phyloP scores from a whole-genome alignment of 129 eudicot species.

The Erigeron canadensis region DNA sequence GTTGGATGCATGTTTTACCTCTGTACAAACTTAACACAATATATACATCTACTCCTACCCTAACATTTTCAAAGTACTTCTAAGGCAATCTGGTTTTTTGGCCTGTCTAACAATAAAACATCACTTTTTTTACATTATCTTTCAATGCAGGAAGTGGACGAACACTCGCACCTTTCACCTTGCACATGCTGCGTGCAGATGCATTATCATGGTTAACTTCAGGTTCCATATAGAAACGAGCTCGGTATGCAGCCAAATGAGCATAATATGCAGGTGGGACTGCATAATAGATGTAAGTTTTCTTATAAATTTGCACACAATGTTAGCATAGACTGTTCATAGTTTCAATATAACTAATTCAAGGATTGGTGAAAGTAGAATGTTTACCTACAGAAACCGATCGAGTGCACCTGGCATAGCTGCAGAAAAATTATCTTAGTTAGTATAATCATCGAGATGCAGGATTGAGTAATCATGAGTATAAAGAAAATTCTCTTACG shows the following conservation, averaged over 20 bases:
- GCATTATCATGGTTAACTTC: constrained; percentile 47
- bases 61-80: constrained; percentile 23
- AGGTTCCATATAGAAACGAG: constrained; percentile 89
- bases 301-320: background rate
- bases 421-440: constrained; percentile 21
- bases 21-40: constrained; percentile 36
- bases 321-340: background rate
- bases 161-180: constrained; percentile 38
- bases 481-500: constrained; percentile 45
- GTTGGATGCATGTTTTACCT: constrained; percentile 21
- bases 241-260: constrained; percentile 93
- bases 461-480: background rate
- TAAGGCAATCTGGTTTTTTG: background rate
- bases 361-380: background rate
- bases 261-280: constrained; percentile 99
- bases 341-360: background rate
- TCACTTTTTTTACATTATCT: constrained; percentile 76
- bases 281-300: constrained; percentile 21
- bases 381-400: constrained; percentile 86
- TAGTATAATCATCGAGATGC: constrained; percentile 1
- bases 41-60: constrained; percentile 30
- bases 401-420: constrained; percentile 95
- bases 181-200: constrained; percentile 37
- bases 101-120: constrained; percentile 67
- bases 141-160: constrained; percentile 72